Evolutionary conservation across 441 rosid species (phyloP).

Genomic region (Jatropha podagrica): DNA sequence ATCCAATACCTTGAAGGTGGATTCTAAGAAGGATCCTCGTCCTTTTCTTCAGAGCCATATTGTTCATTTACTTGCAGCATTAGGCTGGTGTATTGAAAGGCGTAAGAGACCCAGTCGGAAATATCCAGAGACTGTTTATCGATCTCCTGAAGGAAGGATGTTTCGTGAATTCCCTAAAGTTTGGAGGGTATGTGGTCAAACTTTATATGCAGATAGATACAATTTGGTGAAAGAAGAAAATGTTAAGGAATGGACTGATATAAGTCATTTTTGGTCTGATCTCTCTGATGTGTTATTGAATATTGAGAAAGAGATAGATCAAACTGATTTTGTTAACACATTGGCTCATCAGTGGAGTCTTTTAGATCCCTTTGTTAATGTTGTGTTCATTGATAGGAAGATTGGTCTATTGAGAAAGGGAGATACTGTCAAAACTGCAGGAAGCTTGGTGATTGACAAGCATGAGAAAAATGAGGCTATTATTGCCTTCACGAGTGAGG

Average conservation of each 20-base stretch:
- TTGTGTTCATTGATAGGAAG: slow-evolving; percentile 66
- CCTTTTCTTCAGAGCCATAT: slow-evolving; percentile 62
- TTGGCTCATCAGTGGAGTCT: slow-evolving; percentile 69
- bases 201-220: slow-evolving; percentile 39
- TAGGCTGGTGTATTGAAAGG: slow-evolving; percentile 72
- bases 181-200: slow-evolving; percentile 71
- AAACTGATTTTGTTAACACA: slow-evolving; percentile 33
- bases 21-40: slow-evolving; percentile 65
- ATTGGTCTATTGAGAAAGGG: slow-evolving; percentile 79
- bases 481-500: slow-evolving; percentile 26
- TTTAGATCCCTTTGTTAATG: slow-evolving; percentile 88
- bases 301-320: slow-evolving; percentile 55
- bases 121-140: slow-evolving; percentile 52
- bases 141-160: slow-evolving; percentile 60
- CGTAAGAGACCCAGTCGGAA: slow-evolving; percentile 58
- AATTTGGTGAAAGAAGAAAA: slow-evolving; percentile 41
- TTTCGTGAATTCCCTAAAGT: slow-evolving; percentile 78
- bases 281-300: slow-evolving; percentile 49
- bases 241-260: slow-evolving; percentile 66
- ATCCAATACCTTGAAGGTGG: slow-evolving; percentile 36
- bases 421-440: slow-evolving; percentile 55
- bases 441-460: slow-evolving; percentile 38
- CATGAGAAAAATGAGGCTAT: slow-evolving; percentile 29
- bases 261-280: slow-evolving; percentile 70
- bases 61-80: slow-evolving; percentile 46